Base-by-base conservation (phyloP, 2,329 filamentous ascomycete species). In the Camillea tinctor region DNA sequence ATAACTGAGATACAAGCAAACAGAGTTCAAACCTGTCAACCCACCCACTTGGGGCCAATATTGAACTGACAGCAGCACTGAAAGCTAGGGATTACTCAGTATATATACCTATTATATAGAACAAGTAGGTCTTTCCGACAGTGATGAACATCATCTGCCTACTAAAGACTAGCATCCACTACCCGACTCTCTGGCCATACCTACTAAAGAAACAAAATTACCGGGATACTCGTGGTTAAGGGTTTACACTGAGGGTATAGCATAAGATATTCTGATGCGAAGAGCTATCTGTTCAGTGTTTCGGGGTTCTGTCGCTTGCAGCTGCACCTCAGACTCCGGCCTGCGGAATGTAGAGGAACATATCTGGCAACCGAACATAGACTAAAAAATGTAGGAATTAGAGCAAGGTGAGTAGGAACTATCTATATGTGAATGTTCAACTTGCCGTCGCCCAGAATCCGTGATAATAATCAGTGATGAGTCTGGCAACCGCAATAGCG, bases 1-100 rank as follows among this genome's bases (percentile, higher is more conserved):
- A 58, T 54, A 64, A 55, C 60, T 66, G 60, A 63, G 59, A 52
- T 50, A 50, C 57, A 30, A 52, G 40, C 52, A 60, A 64, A 57
- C 61, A 59, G 55, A 56, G 24, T 58, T 30, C 52, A 58, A 30
- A 53, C 15, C 40, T 23, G n/a, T n/a, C n/a, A n/a, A n/a, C n/a
- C 23, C 57, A 44, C 51, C 51, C 55, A 58, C 50, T 44, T 50
- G 40, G n/a, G 48, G 7, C n/a, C 36, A 11, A n/a, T 6, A 11
- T 44, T 44, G 3, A n/a, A 44, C 17, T 11, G 36, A 17, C 5
- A n/a, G 11, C 7, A 44, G n/a, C n/a, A 44, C 11, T 13, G 36
- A 17, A n/a, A 15, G 5, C 17, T n/a, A 7, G 17, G 17, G 17
- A 44, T n/a, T 11, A 44, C 13, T n/a, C 11, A 44, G 13, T 15